Percentiles rank a stretch among this genome's conserved stretches.
phyloP scores from a whole-genome alignment of 1,284 basidiomycete genomes.

The Quambalaria eucalypti region DNA sequence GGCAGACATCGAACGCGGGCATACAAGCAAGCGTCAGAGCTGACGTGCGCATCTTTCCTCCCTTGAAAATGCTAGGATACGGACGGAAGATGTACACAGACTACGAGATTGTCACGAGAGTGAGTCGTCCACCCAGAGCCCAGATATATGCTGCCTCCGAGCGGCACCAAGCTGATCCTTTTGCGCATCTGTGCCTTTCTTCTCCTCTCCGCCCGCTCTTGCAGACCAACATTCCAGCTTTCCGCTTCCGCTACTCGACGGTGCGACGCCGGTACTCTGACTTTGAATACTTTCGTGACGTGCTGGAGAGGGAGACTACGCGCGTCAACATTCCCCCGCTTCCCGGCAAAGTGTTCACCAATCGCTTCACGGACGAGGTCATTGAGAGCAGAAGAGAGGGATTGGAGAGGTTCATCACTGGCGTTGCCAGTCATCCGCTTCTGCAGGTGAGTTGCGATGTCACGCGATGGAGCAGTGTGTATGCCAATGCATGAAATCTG shows the following conservation, averaged over 20 bases:
- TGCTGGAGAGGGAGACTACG: constrained; percentile 90
- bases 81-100: constrained; percentile 94
- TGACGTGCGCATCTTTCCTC: neutral
- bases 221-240: constrained; percentile 96
- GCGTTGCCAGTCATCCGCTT: constrained; percentile 92
- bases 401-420: constrained; percentile 84
- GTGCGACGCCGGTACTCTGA: constrained; percentile 93
- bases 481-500: no score
- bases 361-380: constrained; percentile 89
- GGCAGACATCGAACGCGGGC: neutral
- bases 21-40: neutral
- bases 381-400: constrained; percentile 87
- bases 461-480: neutral
- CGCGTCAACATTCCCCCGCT: constrained; percentile 93
- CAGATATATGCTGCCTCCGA: neutral
- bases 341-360: constrained; percentile 67
- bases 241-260: constrained; percentile 87
- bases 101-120: constrained; percentile 97
- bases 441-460: constrained; percentile 62
- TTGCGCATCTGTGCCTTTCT: neutral
- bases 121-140: constrained; percentile 48
- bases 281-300: constrained; percentile 97
- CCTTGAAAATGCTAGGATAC: constrained; percentile 15
- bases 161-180: neutral
- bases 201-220: neutral